Percentiles rank a stretch among this genome's conserved stretches.
Evolutionary conservation across 495 filamentous ascomycete genomes (phyloP).

Genomic region (Penicillium lividum): DNA sequence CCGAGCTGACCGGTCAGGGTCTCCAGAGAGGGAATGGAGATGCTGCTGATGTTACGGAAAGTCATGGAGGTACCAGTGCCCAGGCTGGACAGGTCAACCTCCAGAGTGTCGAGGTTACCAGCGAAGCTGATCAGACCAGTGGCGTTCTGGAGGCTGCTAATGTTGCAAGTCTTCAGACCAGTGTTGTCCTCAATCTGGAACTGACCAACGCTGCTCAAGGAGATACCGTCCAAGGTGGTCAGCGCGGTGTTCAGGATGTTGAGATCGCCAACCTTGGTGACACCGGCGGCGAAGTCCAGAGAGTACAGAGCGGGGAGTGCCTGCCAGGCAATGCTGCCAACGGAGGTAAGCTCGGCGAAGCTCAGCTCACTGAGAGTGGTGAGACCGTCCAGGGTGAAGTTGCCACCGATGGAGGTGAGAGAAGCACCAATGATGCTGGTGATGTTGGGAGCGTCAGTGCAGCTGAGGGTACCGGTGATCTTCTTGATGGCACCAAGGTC

Average conservation of each 20-base stretch:
- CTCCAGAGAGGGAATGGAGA: conserved; percentile 75
- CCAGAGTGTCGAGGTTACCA: conserved; percentile 54
- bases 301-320: conserved; percentile 71
- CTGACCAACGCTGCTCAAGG: conserved; percentile 58
- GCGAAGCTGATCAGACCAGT: conserved; percentile 61
- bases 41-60: conserved; percentile 75
- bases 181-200: conserved; percentile 84
- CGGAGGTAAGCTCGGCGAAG: conserved; percentile 61
- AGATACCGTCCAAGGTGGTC: conserved; percentile 71
- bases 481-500: conserved; percentile 45
- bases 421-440: conserved; percentile 52
- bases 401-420: conserved; percentile 55
- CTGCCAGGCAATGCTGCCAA: conserved; percentile 66
- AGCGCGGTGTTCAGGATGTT: conserved; percentile 83
- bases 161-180: conserved; percentile 65
- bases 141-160: conserved; percentile 69
- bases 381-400: conserved; percentile 64
- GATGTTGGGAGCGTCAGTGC: conserved; percentile 59
- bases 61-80: conserved; percentile 79
- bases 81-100: conserved; percentile 78
- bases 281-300: conserved; percentile 63
- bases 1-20: conserved; percentile 76
- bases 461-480: conserved; percentile 69
- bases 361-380: conserved; percentile 64
- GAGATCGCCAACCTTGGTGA: conserved; percentile 64